Percentiles rank a stretch among this genome's conserved stretches.
Evolutionary conservation across 495 filamentous ascomycete species (phyloP).

Genomic region (Neurospora sublineolata): DNA sequence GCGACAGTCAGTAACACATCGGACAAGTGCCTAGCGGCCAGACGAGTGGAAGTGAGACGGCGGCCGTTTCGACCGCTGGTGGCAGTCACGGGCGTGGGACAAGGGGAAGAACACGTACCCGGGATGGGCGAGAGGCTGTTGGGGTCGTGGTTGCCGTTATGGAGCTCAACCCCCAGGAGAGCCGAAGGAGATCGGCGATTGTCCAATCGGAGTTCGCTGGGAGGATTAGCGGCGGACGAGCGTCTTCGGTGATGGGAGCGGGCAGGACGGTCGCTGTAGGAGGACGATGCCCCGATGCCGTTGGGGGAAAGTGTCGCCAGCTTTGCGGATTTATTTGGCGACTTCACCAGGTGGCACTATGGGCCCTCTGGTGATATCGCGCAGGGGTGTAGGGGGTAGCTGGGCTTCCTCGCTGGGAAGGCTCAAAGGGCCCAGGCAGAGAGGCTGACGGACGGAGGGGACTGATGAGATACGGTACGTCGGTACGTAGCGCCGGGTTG

Average conservation of each 20-base stretch:
- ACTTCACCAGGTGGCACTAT: conserved; percentile 8
- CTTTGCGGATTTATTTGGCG: conserved; percentile 8
- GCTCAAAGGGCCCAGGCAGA: not conserved
- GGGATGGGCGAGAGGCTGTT: conserved; percentile 30
- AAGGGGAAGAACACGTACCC: conserved; percentile 23
- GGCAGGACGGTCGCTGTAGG: conserved; percentile 29
- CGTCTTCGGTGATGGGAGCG: conserved; percentile 31
- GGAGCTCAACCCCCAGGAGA: conserved; percentile 29
- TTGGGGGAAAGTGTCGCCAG: conserved; percentile 29
- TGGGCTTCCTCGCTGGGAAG: not conserved
- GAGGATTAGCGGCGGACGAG: conserved; percentile 20
- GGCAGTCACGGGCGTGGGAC: not conserved
- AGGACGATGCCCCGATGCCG: conserved; percentile 28
- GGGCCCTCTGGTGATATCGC: not conserved
- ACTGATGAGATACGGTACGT: not conserved
- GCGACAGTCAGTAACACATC: conserved; percentile 6
- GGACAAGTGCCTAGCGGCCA: not conserved
- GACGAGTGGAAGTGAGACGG: not conserved
- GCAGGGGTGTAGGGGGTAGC: not conserved
- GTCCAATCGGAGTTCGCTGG: conserved; percentile 20
- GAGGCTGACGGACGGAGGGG: not conserved
- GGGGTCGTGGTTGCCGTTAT: conserved; percentile 26
- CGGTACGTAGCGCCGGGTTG: not conserved
- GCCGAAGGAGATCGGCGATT: conserved; percentile 18
- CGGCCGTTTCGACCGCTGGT: not conserved